phyloP scores from a whole-genome alignment of 768 basidiomycete genomes.

The Gloeopeniophorella convolvens region DNA sequence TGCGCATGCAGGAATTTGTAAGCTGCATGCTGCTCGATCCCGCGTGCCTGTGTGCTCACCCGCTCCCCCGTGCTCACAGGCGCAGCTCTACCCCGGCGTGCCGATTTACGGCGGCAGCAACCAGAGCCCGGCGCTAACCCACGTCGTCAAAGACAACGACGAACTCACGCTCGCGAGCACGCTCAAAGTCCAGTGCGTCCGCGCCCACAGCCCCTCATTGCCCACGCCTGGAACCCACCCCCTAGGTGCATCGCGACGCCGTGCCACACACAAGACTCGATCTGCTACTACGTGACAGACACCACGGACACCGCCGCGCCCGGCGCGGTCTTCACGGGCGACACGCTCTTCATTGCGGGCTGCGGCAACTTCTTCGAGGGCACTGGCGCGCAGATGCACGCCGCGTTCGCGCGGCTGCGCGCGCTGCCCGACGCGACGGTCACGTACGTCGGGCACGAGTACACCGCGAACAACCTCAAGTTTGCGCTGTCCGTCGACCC shows the following conservation, averaged over 20 bases:
- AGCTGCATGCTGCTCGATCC: constrained; percentile 23
- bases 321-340: constrained; percentile 88
- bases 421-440: constrained; percentile 73
- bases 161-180: constrained; percentile 67
- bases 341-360: constrained; percentile 84
- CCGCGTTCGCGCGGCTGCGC: constrained; percentile 62
- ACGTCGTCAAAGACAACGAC: constrained; percentile 75
- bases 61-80: constrained; percentile 27
- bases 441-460: constrained; percentile 90
- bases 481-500: constrained; percentile 66
- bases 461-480: constrained; percentile 65
- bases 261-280: constrained; percentile 95
- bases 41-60: not conserved
- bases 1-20: constrained; percentile 39
- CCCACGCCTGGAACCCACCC: not conserved
- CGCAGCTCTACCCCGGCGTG: constrained; percentile 36
- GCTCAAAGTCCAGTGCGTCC: constrained; percentile 51
- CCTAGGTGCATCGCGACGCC: constrained; percentile 77
- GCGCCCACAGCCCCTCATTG: not conserved
- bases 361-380: constrained; percentile 97
- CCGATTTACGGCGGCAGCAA: constrained; percentile 78
- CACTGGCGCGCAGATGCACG: constrained; percentile 70
- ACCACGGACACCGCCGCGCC: constrained; percentile 39
- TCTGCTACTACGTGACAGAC: constrained; percentile 72
- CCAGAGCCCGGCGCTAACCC: constrained; percentile 57